A percentile compares a stretch with the other conserved stretches of the same genome.
Conservation (phyloP, 2,329 filamentous ascomycete species). For the Calonectria pteridis region DNA sequence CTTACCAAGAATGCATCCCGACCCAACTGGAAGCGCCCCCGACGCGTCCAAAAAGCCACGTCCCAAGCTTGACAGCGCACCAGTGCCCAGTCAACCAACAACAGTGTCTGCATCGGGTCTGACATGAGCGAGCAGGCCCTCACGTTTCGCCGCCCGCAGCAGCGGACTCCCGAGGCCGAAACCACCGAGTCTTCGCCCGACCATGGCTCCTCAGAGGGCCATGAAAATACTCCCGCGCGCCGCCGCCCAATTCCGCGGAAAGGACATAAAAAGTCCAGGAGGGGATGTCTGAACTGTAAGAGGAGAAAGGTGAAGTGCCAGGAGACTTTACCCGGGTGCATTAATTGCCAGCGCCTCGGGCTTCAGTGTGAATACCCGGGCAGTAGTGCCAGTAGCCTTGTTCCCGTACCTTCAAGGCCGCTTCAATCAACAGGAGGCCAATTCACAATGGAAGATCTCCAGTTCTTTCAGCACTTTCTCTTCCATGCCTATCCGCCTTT, state of each 20-base stretch:
- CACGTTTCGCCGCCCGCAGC: background rate
- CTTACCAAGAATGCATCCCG: conserved; percentile 11
- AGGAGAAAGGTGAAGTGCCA: conserved; percentile 39
- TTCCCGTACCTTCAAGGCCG: background rate
- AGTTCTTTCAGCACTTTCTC: conserved; percentile 65
- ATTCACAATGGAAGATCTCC: conserved; percentile 59
- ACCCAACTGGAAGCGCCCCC: background rate
- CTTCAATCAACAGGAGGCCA: conserved; percentile 26
- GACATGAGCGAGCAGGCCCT: background rate
- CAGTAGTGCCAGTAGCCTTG: background rate
- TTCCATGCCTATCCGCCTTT: conserved; percentile 55
- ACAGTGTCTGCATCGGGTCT: background rate
- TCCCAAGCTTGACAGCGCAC: background rate
- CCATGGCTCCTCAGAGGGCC: background rate
- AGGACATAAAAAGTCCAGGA: conserved; percentile 35
- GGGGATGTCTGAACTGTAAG: conserved; percentile 39
- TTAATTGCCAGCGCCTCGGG: conserved; percentile 31
- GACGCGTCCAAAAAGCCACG: background rate
- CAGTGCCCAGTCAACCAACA: background rate
- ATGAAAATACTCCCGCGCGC: background rate
- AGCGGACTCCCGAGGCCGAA: background rate
- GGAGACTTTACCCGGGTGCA: conserved; percentile 33
- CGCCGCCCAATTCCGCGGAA: conserved; percentile 25
- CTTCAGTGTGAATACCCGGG: conserved; percentile 32
- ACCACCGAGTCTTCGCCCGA: conserved; percentile 3